A percentile compares a stretch with the other conserved stretches of the same genome.
These are phyloP conservation scores for Epichloe glyceriae DNA, from an alignment of 2,329 filamentous ascomycete genomes.

Conservation along the genomic window DNA sequence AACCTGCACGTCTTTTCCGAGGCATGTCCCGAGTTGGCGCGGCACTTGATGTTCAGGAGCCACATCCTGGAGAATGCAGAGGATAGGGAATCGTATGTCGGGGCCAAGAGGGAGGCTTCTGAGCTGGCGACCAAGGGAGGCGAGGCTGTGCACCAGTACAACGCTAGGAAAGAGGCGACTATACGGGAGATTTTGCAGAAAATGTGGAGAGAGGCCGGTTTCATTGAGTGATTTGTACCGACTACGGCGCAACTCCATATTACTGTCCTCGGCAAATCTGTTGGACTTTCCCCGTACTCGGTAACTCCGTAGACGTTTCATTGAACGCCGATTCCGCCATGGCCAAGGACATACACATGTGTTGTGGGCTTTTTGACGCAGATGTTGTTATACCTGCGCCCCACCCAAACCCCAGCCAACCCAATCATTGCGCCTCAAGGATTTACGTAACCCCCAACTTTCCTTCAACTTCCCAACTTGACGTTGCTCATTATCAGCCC, in stretches of 20 bases:
- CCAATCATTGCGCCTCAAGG: neutral
- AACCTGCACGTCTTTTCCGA: conserved; percentile 38
- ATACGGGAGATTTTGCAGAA: conserved; percentile 23
- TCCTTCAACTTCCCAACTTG: too few relatives aligned
- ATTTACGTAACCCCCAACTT: neutral
- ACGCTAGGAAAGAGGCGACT: conserved; percentile 23
- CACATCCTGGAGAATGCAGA: conserved; percentile 23
- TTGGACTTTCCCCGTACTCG: too few relatives aligned
- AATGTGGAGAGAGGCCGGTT: conserved; percentile 7
- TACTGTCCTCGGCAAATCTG: too few relatives aligned
- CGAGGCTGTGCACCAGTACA: conserved; percentile 26
- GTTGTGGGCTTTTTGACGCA: too few relatives aligned
- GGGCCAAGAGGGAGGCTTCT: conserved; percentile 2
- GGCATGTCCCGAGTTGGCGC: conserved; percentile 25
- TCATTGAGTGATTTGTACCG: too few relatives aligned
- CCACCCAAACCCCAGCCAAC: too few relatives aligned
- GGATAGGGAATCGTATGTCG: conserved; percentile 27
- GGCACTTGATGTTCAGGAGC: conserved; percentile 30
- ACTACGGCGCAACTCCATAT: too few relatives aligned
- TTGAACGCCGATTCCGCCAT: too few relatives aligned
- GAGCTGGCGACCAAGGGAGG: conserved; percentile 10
- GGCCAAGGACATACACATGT: too few relatives aligned
- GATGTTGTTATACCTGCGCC: too few relatives aligned
- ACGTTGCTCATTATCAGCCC: neutral
- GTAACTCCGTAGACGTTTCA: too few relatives aligned